Evolutionary conservation across 1,139 yeast species (phyloP).

Genomic region (Saccharomycopsis crataegensis): DNA sequence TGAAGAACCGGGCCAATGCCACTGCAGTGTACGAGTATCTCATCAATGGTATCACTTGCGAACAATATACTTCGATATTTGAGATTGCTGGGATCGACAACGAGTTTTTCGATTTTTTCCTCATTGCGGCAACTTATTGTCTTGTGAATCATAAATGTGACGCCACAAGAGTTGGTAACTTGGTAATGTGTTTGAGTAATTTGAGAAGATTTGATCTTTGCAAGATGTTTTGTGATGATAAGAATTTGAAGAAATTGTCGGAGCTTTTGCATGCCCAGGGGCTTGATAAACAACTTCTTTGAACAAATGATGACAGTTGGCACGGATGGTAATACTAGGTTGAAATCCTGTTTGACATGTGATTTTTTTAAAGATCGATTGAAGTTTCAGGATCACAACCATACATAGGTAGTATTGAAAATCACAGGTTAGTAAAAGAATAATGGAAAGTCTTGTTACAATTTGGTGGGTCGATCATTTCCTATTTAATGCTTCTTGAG

Average conservation of each 20-base stretch:
- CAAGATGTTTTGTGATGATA: constrained; percentile 6
- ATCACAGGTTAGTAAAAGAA: too few species aligned
- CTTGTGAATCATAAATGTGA: constrained; percentile 1
- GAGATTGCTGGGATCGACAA: constrained; percentile 48
- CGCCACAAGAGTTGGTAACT: constrained; percentile 5
- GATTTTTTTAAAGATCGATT: too few species aligned
- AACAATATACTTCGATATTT: constrained; percentile 33
- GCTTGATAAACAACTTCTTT: too few species aligned
- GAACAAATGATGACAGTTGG: too few species aligned
- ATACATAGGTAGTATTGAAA: too few species aligned
- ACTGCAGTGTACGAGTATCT: background rate
- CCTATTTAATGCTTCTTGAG: too few species aligned
- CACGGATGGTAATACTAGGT: too few species aligned
- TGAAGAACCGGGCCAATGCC: constrained; percentile 15
- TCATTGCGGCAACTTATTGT: constrained; percentile 36
- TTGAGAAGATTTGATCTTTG: constrained; percentile 6
- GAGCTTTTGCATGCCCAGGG: background rate
- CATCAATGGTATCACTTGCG: constrained; percentile 26
- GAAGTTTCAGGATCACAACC: too few species aligned
- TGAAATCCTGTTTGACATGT: too few species aligned
- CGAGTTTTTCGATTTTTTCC: constrained; percentile 43
- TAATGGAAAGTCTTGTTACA: too few species aligned
- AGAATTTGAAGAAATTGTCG: background rate
- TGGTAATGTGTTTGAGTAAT: constrained; percentile 9
- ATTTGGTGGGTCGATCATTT: too few species aligned